phyloP scores from a whole-genome alignment of 2,329 filamentous ascomycete genomes.

The Colletotrichum magnum region DNA sequence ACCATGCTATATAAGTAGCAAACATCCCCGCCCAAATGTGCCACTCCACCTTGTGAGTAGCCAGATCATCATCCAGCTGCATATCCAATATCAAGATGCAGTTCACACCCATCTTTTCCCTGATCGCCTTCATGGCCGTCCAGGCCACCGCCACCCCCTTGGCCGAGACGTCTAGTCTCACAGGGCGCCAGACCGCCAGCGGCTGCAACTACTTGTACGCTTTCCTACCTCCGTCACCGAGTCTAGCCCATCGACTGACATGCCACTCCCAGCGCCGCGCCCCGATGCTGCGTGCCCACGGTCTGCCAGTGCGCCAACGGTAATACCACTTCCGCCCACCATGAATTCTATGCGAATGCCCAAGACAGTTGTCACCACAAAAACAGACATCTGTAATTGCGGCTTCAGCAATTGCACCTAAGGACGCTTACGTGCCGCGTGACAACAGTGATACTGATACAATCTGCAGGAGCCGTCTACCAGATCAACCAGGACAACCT shows the following conservation, averaged over 20 bases:
- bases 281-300: not conserved
- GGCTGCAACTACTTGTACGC: not conserved
- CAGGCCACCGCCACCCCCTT: not conserved
- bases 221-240: too few relatives aligned
- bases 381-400: too few relatives aligned
- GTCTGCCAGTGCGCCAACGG: not conserved
- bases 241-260: not conserved
- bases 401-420: too few relatives aligned
- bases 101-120: not conserved
- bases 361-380: not conserved
- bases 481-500: not conserved
- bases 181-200: not conserved
- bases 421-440: too few relatives aligned
- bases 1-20: not conserved
- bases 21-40: not conserved
- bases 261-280: not conserved
- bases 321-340: not conserved
- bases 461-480: not conserved
- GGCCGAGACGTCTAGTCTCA: not conserved
- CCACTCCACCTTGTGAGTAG: not conserved
- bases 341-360: too few relatives aligned
- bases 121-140: not conserved
- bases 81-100: not conserved
- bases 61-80: not conserved
- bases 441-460: not conserved